Percentiles rank a stretch among this genome's conserved stretches.
Evolutionary conservation across 73 alveolate species (phyloP).

Genomic region (Stentor roeselii): DNA sequence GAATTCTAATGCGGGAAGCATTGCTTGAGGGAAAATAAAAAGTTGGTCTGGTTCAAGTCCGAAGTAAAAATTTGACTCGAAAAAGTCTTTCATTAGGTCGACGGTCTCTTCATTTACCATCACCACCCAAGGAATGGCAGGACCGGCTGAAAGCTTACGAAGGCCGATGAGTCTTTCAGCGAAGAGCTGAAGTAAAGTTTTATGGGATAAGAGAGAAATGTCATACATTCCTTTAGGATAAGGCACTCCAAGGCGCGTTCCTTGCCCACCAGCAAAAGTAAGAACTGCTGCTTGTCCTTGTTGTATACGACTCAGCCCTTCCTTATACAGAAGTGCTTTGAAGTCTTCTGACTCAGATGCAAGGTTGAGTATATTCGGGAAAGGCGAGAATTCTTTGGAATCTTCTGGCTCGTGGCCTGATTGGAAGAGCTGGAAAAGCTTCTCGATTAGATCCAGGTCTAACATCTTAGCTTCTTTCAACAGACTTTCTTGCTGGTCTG

Average conservation of each 20-base stretch:
- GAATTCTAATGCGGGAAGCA: slow-evolving; percentile 58
- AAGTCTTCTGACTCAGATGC: background rate
- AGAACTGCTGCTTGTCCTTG: slow-evolving; percentile 29
- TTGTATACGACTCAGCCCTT: slow-evolving; percentile 4
- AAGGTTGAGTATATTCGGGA: background rate
- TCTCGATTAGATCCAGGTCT: background rate
- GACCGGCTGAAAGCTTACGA: slow-evolving; percentile 25
- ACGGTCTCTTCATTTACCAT: slow-evolving; percentile 70
- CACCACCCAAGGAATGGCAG: slow-evolving; percentile 45
- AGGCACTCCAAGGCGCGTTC: slow-evolving; percentile 84
- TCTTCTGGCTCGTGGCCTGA: background rate
- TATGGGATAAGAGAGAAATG: slow-evolving; percentile 80
- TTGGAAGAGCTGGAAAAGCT: background rate
- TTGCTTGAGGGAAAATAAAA: slow-evolving; percentile 57
- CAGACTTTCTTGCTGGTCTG: background rate
- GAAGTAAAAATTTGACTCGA: slow-evolving; percentile 56
- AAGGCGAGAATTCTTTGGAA: background rate
- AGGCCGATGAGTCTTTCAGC: slow-evolving; percentile 38
- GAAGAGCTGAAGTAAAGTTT: slow-evolving; percentile 67
- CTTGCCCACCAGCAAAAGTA: slow-evolving; percentile 93
- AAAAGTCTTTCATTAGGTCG: slow-evolving; percentile 50
- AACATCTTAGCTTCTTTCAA: background rate
- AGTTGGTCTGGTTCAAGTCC: slow-evolving; percentile 52
- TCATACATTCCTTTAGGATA: slow-evolving; percentile 91
- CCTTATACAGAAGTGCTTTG: background rate